Evolutionary conservation across 371 early-diverging fungal genomes (phyloP).

Genomic region (Phascolomyces articulosus): DNA sequence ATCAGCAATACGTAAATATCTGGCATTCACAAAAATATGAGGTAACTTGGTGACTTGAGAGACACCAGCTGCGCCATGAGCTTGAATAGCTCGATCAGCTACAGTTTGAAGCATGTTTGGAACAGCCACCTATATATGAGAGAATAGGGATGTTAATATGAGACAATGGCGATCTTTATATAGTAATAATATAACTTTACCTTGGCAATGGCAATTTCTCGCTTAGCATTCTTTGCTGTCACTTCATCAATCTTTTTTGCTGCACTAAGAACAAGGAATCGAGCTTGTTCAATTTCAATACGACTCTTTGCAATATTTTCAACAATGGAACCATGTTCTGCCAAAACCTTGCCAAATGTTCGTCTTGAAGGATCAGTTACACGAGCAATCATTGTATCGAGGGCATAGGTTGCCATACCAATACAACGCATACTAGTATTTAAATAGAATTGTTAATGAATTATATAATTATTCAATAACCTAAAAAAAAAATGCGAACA

Average conservation of each 20-base stretch:
- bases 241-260: conserved; percentile 88
- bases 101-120: conserved; percentile 79
- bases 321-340: conserved; percentile 80
- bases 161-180: too few species aligned
- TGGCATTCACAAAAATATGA: conserved; percentile 75
- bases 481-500: too few species aligned
- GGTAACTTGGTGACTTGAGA: conserved; percentile 87
- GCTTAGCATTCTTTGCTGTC: conserved; percentile 86
- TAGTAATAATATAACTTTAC: too few species aligned
- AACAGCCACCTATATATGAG: conserved; percentile 62
- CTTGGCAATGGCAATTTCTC: conserved; percentile 92
- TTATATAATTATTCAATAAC: conserved; percentile 9
- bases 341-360: conserved; percentile 85
- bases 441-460: conserved; percentile 3
- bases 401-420: conserved; percentile 90
- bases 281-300: conserved; percentile 88
- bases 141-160: too few species aligned
- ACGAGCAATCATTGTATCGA: conserved; percentile 84
- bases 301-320: conserved; percentile 83
- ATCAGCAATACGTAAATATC: conserved; percentile 92
- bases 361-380: conserved; percentile 79
- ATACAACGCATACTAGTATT: conserved; percentile 94
- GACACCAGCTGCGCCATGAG: conserved; percentile 90
- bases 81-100: conserved; percentile 89
- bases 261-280: conserved; percentile 87